Percentiles rank a stretch among this genome's conserved stretches.
phyloP scores from a whole-genome alignment of 2,329 filamentous ascomycete species.

The Aspergillus pseudotamarii region DNA sequence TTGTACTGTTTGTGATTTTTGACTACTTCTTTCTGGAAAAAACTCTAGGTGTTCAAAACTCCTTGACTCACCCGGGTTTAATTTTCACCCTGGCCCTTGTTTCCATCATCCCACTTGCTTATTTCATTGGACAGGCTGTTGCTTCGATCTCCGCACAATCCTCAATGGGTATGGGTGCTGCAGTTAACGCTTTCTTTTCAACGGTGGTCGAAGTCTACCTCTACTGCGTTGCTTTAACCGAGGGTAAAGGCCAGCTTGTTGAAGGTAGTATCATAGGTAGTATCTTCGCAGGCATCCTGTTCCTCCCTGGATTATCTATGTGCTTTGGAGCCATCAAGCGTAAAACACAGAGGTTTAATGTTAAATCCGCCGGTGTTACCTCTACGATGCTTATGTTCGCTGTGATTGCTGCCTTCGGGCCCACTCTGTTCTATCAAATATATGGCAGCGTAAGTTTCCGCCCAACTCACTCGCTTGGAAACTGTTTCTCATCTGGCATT shows the following conservation, averaged over 20 bases:
- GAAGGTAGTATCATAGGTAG: constrained; percentile 97
- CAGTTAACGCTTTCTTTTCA: constrained; percentile 97
- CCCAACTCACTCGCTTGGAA: constrained; percentile 1
- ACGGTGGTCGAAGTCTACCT: constrained; percentile 97
- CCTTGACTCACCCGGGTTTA: constrained; percentile 80
- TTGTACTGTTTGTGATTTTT: constrained; percentile 92
- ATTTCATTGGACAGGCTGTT: constrained; percentile 98
- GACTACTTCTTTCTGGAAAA: constrained; percentile 82
- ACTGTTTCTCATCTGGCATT: constrained; percentile 37
- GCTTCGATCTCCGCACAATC: constrained; percentile 98
- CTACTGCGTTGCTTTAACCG: constrained; percentile 88
- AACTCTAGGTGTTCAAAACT: constrained; percentile 68
- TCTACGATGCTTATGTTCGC: constrained; percentile 98
- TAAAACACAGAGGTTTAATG: constrained; percentile 98
- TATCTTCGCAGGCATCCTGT: constrained; percentile 94
- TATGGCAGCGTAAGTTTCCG: constrained; percentile 74
- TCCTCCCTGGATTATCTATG: constrained; percentile 94
- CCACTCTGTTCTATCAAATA: constrained; percentile 97
- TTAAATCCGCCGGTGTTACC: constrained; percentile 91
- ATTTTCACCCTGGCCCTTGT: constrained; percentile 81
- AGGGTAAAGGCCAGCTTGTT: constrained; percentile 90
- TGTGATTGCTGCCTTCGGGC: constrained; percentile 91
- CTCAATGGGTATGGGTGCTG: constrained; percentile 95
- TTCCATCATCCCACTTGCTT: constrained; percentile 94
- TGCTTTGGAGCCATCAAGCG: constrained; percentile 97